Conservation (phyloP, 78 protist species). For the Tieghemostelium lacteum region DNA sequence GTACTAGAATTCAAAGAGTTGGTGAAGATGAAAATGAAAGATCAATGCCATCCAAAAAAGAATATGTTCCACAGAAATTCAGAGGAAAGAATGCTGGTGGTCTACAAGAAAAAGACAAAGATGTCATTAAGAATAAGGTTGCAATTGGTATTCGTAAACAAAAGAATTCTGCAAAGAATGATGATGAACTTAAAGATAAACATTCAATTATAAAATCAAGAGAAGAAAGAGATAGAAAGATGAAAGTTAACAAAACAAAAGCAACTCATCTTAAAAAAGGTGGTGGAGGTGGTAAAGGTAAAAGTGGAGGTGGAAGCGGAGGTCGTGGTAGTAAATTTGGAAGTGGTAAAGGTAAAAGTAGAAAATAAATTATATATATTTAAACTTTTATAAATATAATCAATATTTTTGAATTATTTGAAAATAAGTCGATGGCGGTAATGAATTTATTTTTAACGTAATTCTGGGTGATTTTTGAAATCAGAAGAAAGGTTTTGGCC, state of each 20-base stretch:
- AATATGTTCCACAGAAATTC: constrained; percentile 53
- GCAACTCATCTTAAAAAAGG: background rate
- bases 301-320: background rate
- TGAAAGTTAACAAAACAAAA: constrained; percentile 50
- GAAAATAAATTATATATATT: background rate
- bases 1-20: constrained; percentile 56
- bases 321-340: background rate
- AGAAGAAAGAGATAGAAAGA: constrained; percentile 47
- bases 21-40: constrained; percentile 62
- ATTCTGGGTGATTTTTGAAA: constrained; percentile 79
- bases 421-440: background rate
- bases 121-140: background rate
- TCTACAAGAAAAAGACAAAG: constrained; percentile 7
- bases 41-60: constrained; percentile 10
- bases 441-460: constrained; percentile 31
- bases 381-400: background rate
- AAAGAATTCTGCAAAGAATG: too few relatives aligned
- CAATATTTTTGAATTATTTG: background rate
- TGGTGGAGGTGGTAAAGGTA: constrained; percentile 9
- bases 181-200: constrained; percentile 40
- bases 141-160: background rate
- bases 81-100: constrained; percentile 36
- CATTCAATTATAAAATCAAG: constrained; percentile 12
- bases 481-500: constrained; percentile 64
- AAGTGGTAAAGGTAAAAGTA: constrained; percentile 15